These are phyloP conservation scores for Carex pumila DNA, from an alignment of 176 grass and related monocot species.

Conservation along the genomic window DNA sequence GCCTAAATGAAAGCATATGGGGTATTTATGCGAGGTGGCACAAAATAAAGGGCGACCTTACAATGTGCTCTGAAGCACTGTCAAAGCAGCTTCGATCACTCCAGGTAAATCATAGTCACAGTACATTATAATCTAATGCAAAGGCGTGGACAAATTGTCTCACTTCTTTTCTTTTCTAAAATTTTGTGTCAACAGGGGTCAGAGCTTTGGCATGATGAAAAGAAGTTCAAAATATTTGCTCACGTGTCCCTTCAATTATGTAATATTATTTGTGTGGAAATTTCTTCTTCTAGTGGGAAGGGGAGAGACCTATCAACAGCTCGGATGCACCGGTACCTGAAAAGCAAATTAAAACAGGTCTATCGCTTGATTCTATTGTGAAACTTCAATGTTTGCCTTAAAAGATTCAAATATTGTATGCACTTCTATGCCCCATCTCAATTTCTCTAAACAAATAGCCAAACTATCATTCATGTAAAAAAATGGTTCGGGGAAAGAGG, in stretches of 20 bases:
- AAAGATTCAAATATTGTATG: neutral
- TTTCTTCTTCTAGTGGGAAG: slow-evolving; percentile 57
- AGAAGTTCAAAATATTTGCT: slow-evolving; percentile 71
- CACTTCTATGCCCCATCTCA: neutral
- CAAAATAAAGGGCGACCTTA: slow-evolving; percentile 67
- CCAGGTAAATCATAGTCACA: slow-evolving; percentile 43
- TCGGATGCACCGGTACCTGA: slow-evolving; percentile 87
- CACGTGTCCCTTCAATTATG: slow-evolving; percentile 67
- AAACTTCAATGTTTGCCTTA: neutral
- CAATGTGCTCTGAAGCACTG: slow-evolving; percentile 69
- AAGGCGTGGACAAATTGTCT: neutral
- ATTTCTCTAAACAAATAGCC: neutral
- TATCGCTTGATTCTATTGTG: neutral
- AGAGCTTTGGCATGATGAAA: slow-evolving; percentile 58
- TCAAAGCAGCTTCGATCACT: slow-evolving; percentile 85
- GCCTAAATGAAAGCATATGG: slow-evolving; percentile 63
- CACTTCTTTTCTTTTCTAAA: neutral
- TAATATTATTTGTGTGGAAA: slow-evolving; percentile 61
- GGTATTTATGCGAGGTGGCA: slow-evolving; percentile 84
- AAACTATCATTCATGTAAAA: neutral
- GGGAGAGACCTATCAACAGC: slow-evolving; percentile 51
- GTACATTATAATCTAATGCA: neutral
- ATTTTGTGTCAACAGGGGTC: slow-evolving; percentile 48
- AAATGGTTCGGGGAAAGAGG: too few species aligned
- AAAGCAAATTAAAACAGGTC: slow-evolving; percentile 84